Evolutionary conservation across 192 early-diverging fungal species (phyloP), one percentile per base, ranked within the genome.

Genomic region (Coemansia sp.): DNA sequence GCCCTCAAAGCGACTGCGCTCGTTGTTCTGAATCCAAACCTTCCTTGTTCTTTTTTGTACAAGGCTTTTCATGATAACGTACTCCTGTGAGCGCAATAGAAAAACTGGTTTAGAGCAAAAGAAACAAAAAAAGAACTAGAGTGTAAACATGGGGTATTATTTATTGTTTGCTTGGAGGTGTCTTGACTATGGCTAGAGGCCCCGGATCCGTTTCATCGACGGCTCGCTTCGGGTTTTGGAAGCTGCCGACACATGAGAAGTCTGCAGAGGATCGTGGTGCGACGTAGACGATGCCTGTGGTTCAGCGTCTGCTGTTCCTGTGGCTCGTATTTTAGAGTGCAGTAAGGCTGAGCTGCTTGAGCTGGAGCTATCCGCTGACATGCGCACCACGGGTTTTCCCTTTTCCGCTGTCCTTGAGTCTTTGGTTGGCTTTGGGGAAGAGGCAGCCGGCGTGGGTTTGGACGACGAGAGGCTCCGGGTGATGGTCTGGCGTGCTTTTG

Each of bases 1-100:
- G 43, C 70, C 78, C 22, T 75, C 74, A n/a, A 81, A 81, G 57
- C 63, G 79, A 45, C n/a, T 76, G 55, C 72, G 74, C 13, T 69
- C 73, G 50, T 17, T 75, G 44, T 75, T 75, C 38, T 75, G 46
- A 66, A 40, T 25, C 9, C 1, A 12, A 5, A 6, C 46, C 4
- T 5, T 9, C 25, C 22, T 49, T 49, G 46, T 42, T 63, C 49
- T 45, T 49, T 16, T 25, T 25, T 25, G 25, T 25, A 25, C 25
- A 25, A 25, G 25, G 6, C 3, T n/a, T 49, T 49, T 49, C n/a
- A n/a, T 10, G 46, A 49, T n/a, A 49, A 16, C 12, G 43, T 45
- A 45, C 13, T 58, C 32, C 32, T 13, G 13, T 45, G 46, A 16
- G 46, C n/a, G n/a, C n/a, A 16, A 5, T 49, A 49, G 14, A 13